phyloP scores from a whole-genome alignment of 2,329 filamentous ascomycete species.

The Aspergillus versicolor region DNA sequence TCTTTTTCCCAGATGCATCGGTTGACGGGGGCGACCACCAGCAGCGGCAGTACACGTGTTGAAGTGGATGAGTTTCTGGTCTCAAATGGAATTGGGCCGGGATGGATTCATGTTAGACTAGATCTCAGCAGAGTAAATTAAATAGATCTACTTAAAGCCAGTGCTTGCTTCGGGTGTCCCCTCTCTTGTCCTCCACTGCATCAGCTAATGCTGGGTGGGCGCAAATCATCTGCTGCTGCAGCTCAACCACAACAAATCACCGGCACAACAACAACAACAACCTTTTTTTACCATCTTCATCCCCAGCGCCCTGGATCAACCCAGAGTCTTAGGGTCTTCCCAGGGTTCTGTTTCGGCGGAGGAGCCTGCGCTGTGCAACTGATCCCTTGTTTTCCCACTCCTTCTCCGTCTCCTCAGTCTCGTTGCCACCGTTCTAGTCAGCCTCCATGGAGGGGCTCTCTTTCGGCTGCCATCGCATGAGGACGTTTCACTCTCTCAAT shows the following conservation, averaged over 20 bases:
- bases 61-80: slow-evolving; percentile 3
- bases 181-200: slow-evolving; percentile 4
- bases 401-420: slow-evolving; percentile 10
- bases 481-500: slow-evolving; percentile 17
- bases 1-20: slow-evolving; percentile 5
- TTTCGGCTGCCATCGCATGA: slow-evolving; percentile 20
- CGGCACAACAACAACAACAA: slow-evolving; percentile 2
- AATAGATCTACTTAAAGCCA: slow-evolving; percentile 6
- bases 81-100: slow-evolving; percentile 1
- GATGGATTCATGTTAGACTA: background rate
- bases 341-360: slow-evolving; percentile 1
- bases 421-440: slow-evolving; percentile 7
- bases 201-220: slow-evolving; percentile 15
- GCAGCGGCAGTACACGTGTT: slow-evolving; percentile 17
- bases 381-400: slow-evolving; percentile 4
- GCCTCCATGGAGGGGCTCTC: slow-evolving; percentile 24
- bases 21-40: slow-evolving; percentile 13
- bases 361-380: slow-evolving; percentile 1
- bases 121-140: background rate
- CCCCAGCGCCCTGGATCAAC: background rate
- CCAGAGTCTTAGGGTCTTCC: slow-evolving; percentile 4
- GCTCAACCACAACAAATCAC: slow-evolving; percentile 7
- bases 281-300: background rate
- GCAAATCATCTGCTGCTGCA: slow-evolving; percentile 21
- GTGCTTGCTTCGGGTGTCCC: background rate